Evolutionary conservation across 129 eudicot genomes (phyloP), one percentile per base, ranked within the genome.

Genomic region (Smallanthus sonchifolius): DNA sequence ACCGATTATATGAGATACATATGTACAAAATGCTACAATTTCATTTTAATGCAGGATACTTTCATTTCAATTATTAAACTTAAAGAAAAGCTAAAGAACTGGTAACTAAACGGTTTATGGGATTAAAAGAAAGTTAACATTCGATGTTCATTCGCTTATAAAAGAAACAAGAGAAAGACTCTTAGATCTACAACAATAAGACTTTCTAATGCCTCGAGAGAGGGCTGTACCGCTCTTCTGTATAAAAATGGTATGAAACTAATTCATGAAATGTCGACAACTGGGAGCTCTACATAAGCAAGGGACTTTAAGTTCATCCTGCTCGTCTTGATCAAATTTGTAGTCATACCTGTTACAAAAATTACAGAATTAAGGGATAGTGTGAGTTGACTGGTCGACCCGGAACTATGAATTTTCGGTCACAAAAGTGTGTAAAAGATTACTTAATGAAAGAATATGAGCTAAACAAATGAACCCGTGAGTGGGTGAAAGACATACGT

Each of bases 251-350:
- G 67, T 40, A 36, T 70, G 11, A 24, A 66, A 67, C 85, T 84
- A 92, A 73, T 92, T 92, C 88, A 92, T 84, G 69, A 84, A 92
- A 61, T 84, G 73, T 72, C 92, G 73, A 85, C 98, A 92, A 83
- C 81, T 87, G n/a, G 92, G 82, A 72, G 98, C 89, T 74, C 78
- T 52, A 73, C 98, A 92, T 40, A 84, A 71, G 75, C 98, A 92
- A 15, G 98, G 98, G 36, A 89, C 96, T 79, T 86, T 92, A 20
- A 61, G 79, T 74, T 89, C 96, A 14, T 92, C 98, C 30, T 42
- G 86, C 62, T 92, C 98, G 61, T 92, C 98, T 1, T 86, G 88
- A 43, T 92, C 98, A 73, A 92, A 92, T 74, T 77, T 62, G 85
- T 92, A 92, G 78, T 92, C 96, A 36, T 92, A 92, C 83, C 98